A percentile compares a stretch with the other conserved stretches of the same genome.
phyloP scores from a whole-genome alignment of 352 stramenopile genomes.

The Phytophthora idaei region DNA sequence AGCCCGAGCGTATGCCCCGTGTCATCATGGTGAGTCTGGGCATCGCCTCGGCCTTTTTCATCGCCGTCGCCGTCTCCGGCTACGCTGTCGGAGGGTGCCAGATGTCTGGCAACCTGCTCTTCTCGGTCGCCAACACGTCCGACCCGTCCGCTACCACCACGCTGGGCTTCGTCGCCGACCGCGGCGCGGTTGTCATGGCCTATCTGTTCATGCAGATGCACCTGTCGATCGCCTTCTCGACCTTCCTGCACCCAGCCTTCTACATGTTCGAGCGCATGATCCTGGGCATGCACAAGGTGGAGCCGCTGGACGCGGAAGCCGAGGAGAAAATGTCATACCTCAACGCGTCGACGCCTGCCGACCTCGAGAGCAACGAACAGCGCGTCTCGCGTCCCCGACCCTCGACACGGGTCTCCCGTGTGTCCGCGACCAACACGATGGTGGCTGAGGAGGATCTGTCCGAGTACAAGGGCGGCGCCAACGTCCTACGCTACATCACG shows the following conservation, averaged over 20 bases:
- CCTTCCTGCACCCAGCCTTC: slow-evolving; percentile 33
- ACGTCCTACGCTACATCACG: slow-evolving; percentile 40
- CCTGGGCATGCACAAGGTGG: slow-evolving; percentile 31
- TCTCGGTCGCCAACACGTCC: slow-evolving; percentile 27
- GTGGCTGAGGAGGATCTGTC: slow-evolving; percentile 36
- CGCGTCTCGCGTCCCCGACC: slow-evolving; percentile 1
- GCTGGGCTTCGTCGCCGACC: slow-evolving; percentile 23
- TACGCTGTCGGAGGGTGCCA: slow-evolving; percentile 30
- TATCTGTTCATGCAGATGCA: slow-evolving; percentile 42
- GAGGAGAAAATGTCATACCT: slow-evolving; percentile 45
- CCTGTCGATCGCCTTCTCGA: slow-evolving; percentile 31
- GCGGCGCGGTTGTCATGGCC: slow-evolving; percentile 28
- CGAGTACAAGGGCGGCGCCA: slow-evolving; percentile 41
- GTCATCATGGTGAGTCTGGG: slow-evolving; percentile 33
- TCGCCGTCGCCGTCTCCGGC: slow-evolving; percentile 20
- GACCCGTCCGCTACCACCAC: slow-evolving; percentile 25
- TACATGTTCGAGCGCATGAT: slow-evolving; percentile 37
- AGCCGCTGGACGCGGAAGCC: slow-evolving; percentile 2
- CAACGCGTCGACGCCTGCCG: slow-evolving; percentile 21
- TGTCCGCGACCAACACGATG: slow-evolving; percentile 22
- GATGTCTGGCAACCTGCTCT: slow-evolving; percentile 37
- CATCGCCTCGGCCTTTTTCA: slow-evolving; percentile 26
- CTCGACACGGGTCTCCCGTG: slow-evolving; percentile 4
- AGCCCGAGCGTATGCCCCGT: slow-evolving; percentile 36
- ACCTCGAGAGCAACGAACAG: slow-evolving; percentile 36